Base-by-base conservation (phyloP, 23 red algal genomes). In the Agarophyton chilense region DNA sequence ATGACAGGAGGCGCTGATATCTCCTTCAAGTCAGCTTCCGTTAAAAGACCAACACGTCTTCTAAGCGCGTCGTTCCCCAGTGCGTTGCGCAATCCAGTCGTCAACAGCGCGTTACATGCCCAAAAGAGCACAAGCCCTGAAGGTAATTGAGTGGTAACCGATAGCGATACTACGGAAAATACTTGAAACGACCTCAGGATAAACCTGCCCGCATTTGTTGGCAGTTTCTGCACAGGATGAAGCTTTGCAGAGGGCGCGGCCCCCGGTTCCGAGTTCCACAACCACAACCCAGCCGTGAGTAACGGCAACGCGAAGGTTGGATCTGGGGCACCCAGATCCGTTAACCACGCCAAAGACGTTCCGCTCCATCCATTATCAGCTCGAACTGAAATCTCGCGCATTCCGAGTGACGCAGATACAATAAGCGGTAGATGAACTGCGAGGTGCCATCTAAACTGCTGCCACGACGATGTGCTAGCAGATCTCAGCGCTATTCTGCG, bases 41-140 rank as follows among this genome's bases (percentile, higher is more conserved):
- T 84, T 29, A 76, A 28, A 22, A 92, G 52, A 29, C 89, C 89
- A 16, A 77, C 70, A 14, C 51, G 12, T 45, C 45, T 33, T 32
- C 89, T 57, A 28, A 75, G 31, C 9, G 25, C 45, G 52, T 82
- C 79, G 28, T 26, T 72, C 24, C 52, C 17, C 66, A 92, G 68
- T 38, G 57, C 45, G 24, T 33, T 14, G 21, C 64, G 43, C 55
- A 82, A 49, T 1, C n/a, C 52, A 7, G 77, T 63, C 16, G 78
- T 84, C 33, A 92, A 24, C 32, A 58, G 21, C 28, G 58, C 78
- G 28, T 82, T 83, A 41, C 77, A 35, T 32, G 63, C 61, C 89
- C 89, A 92, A 50, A 92, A 75, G 1, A 92, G 50, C 14, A 92
- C 60, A 28, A 92, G 53, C 2, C 89, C 89, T 12, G 79, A 45